These are phyloP conservation scores for Myriosclerotinia scirpicola DNA, from an alignment of 2,329 filamentous ascomycete genomes.

Conservation along the genomic window DNA sequence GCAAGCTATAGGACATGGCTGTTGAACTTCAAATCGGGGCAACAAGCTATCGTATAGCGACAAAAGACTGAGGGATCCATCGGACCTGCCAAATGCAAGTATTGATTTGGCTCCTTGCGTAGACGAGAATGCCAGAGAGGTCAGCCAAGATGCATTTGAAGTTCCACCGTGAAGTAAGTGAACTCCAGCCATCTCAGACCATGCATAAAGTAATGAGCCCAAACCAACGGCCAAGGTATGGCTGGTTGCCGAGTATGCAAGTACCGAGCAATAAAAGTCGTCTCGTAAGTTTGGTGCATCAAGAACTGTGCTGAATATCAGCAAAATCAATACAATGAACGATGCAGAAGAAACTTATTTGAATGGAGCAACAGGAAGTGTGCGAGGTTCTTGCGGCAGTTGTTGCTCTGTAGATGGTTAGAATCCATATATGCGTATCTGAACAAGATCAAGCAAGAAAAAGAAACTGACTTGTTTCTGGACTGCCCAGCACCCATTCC, in stretches of 20 bases:
- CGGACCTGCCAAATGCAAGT: conserved; percentile 78
- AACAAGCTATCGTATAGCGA: conserved; percentile 67
- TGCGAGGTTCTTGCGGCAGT: conserved; percentile 42
- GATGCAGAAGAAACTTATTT: conserved; percentile 53
- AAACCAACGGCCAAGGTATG: conserved; percentile 82
- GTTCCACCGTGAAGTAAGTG: conserved; percentile 50
- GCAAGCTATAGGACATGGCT: conserved; percentile 73
- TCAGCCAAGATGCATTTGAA: conserved; percentile 63
- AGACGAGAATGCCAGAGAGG: conserved; percentile 89
- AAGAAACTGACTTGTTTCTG: conserved; percentile 31
- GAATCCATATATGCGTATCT: background rate
- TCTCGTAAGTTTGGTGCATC: conserved; percentile 88
- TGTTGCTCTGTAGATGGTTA: conserved; percentile 31
- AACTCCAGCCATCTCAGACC: conserved; percentile 76
- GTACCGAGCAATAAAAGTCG: conserved; percentile 90
- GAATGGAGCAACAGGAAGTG: conserved; percentile 72
- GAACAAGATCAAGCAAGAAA: conserved; percentile 7
- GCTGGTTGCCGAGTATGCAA: conserved; percentile 77
- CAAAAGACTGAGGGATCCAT: conserved; percentile 75
- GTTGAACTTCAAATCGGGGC: conserved; percentile 72
- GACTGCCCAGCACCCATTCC: conserved; percentile 35
- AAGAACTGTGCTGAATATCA: conserved; percentile 62
- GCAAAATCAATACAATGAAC: conserved; percentile 22
- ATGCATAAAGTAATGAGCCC: conserved; percentile 76
- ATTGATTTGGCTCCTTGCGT: conserved; percentile 72